phyloP scores from a whole-genome alignment of 768 basidiomycete species.

The Amanita pallidorosea region DNA sequence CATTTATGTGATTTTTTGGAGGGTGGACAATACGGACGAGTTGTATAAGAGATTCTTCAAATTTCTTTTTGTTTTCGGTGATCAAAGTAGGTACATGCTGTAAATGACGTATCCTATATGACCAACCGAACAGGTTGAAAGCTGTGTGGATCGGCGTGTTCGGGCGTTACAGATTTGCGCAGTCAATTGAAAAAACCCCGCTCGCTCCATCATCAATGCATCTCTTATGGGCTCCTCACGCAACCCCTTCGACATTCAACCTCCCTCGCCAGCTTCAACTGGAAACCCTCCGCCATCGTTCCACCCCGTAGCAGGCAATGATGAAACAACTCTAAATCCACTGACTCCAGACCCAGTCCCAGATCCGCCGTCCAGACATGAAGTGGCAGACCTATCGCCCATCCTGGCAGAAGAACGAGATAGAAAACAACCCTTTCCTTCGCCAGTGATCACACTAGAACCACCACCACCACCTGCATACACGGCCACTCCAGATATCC shows the following conservation, averaged over 20 bases:
- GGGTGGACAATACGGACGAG: slow-evolving; percentile 39
- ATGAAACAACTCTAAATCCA: not conserved
- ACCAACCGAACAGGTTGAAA: too few relatives aligned
- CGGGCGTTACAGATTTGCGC: not conserved
- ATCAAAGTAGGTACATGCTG: too few relatives aligned
- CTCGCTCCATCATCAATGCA: not conserved
- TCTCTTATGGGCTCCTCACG: slow-evolving; percentile 4
- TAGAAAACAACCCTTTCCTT: not conserved
- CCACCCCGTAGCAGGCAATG: not conserved
- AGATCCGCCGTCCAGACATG: not conserved
- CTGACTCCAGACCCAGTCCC: not conserved
- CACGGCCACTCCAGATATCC: slow-evolving; percentile 40
- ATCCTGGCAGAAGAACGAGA: not conserved
- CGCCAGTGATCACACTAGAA: slow-evolving; percentile 3
- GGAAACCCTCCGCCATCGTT: slow-evolving; percentile 9
- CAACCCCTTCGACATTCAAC: slow-evolving; percentile 24
- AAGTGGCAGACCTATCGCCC: not conserved
- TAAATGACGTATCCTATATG: too few relatives aligned
- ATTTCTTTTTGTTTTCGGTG: too few relatives aligned
- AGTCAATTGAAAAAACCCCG: not conserved
- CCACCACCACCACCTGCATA: slow-evolving; percentile 49
- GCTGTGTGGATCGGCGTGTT: too few relatives aligned
- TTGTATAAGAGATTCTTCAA: slow-evolving; percentile 11
- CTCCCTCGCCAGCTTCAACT: slow-evolving; percentile 17
- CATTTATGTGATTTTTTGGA: slow-evolving; percentile 43